A percentile compares a stretch with the other conserved stretches of the same genome.
phyloP scores from a whole-genome alignment of 345 rosid species.

The Erysimum cheiranthoides region DNA sequence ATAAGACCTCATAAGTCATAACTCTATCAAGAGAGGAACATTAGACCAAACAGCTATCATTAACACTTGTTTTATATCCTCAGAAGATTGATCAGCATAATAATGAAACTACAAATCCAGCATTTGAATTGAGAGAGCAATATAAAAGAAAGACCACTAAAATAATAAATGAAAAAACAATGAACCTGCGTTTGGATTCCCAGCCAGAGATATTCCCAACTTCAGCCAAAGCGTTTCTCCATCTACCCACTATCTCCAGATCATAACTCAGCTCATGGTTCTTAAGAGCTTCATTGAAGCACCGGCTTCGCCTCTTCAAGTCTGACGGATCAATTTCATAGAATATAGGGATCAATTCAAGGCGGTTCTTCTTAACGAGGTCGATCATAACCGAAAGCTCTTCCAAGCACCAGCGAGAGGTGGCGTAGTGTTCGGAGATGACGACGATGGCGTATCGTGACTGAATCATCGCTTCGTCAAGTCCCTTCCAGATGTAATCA shows the following conservation, averaged over 20 bases:
- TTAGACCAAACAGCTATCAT: background rate
- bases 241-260: background rate
- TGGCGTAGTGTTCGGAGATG: slow-evolving; percentile 16
- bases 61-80: background rate
- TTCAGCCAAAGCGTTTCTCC: slow-evolving; percentile 21
- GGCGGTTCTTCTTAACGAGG: slow-evolving; percentile 7
- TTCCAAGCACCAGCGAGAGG: slow-evolving; percentile 38
- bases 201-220: slow-evolving; percentile 38
- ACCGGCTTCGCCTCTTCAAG: slow-evolving; percentile 21
- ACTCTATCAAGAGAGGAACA: background rate
- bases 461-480: slow-evolving; percentile 13
- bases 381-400: slow-evolving; percentile 8
- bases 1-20: background rate
- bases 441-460: slow-evolving; percentile 32
- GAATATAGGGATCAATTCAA: slow-evolving; percentile 25
- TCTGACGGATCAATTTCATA: slow-evolving; percentile 31
- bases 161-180: background rate
- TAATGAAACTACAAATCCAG: background rate
- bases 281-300: slow-evolving; percentile 8
- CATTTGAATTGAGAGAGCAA: background rate
- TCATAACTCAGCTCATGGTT: slow-evolving; percentile 9
- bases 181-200: slow-evolving; percentile 32
- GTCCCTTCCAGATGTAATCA: slow-evolving; percentile 5
- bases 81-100: background rate
- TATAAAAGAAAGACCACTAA: background rate